Evolutionary conservation across 169 alveolate genomes (phyloP), one percentile per base, ranked within the genome.

Genomic region (Cryptosporidium canis): DNA sequence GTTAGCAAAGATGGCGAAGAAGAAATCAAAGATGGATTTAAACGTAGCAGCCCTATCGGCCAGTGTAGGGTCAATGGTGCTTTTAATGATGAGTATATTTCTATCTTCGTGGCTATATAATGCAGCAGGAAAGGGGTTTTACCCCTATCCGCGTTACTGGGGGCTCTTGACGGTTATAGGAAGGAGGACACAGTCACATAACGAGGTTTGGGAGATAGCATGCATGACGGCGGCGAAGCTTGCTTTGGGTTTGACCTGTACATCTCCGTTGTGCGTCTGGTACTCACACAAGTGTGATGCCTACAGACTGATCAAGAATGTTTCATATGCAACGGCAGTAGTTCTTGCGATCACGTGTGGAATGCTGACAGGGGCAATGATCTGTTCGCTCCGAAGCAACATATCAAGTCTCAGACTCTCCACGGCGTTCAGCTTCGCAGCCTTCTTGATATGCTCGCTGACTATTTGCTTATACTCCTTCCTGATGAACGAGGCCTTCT

Each of bases 361-460:
- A 56, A 77, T 77, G 87, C n/a, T 77, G 16, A 61, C 87, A 53
- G 87, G 87, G 31, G 87, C 87, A 61, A 77, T 77, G 87, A 61
- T 77, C 58, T 77, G 87, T 39, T 77, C 87, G 0, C 27, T 77
- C 14, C 33, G 87, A 24, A 77, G 87, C 33, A 77, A 77, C 39
- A 77, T 77, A n/a, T 77, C 87, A 14, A 77, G 87, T 61, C 24
- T 77, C 21, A 77, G 87, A 58, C 44, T 77, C 6, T 77, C 87
- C 3, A 77, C 87, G 24, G 87, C 87, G 8, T 77, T 77, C 41
- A 77, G 87, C 35, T 77, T 77, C 63, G 64, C 72, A 9, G 87
- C 87, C 1, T 77, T 55, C 43, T 31, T 77, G 64, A 58, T 77
- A 27, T 77, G 87, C 27, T 58, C 77, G 8, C 37, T 77, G 27